Percentiles rank a stretch among this genome's conserved stretches.
These are phyloP conservation scores for Boletus mariae DNA, from an alignment of 1,284 basidiomycete species.

Conservation along the genomic window DNA sequence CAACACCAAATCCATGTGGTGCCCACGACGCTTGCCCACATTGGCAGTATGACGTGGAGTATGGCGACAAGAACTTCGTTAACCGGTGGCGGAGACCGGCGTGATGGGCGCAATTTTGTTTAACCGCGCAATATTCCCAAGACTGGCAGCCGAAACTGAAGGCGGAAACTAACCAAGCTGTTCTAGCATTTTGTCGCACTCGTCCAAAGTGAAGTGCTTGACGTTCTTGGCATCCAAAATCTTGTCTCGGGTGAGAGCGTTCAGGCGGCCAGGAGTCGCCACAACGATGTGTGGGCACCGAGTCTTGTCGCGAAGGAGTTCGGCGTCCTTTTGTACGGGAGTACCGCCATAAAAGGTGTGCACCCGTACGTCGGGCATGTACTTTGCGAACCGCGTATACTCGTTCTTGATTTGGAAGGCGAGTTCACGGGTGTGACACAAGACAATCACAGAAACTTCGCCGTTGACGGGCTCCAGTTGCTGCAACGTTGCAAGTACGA, in stretches of 20 bases:
- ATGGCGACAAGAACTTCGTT: constrained; percentile 47
- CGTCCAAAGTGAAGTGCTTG: constrained; percentile 99
- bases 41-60: constrained; percentile 47
- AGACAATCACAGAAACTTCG: constrained; percentile 95
- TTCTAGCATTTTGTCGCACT: constrained; percentile 99
- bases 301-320: constrained; percentile 91
- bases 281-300: constrained; percentile 99
- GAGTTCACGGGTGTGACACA: constrained; percentile 99
- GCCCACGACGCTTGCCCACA: constrained; percentile 39
- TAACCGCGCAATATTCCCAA: constrained; percentile 41
- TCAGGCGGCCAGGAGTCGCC: constrained; percentile 94
- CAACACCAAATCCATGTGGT: constrained; percentile 35
- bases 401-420: constrained; percentile 99
- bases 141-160: constrained; percentile 55
- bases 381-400: constrained; percentile 98
- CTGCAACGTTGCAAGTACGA: constrained; percentile 96
- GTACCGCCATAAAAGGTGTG: constrained; percentile 98
- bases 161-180: constrained; percentile 93
- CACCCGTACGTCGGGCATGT: constrained; percentile 98
- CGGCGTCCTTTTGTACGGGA: constrained; percentile 91
- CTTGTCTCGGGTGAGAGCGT: constrained; percentile 91
- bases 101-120: constrained; percentile 38
- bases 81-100: constrained; percentile 36
- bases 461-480: constrained; percentile 98
- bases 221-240: constrained; percentile 89